A percentile compares a stretch with the other conserved stretches of the same genome.
Conservation (phyloP, 257 asterid genomes). For the Salvia rosmarinus region DNA sequence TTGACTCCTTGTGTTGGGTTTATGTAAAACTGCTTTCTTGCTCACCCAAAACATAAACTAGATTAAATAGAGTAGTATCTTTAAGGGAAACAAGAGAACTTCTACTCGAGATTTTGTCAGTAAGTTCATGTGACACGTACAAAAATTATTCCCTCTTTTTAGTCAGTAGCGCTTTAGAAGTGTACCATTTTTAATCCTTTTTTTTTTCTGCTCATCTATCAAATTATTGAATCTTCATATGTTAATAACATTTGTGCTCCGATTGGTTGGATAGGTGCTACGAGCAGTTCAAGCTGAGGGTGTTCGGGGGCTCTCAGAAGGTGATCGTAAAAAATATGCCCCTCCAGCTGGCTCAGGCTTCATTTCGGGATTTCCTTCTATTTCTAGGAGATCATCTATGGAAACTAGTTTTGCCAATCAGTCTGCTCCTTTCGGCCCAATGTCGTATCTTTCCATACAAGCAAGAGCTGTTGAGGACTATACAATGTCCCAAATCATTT, state of each 20-base stretch:
- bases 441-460: slow-evolving; percentile 84
- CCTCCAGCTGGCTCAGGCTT: slow-evolving; percentile 99
- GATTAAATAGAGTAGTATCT: slow-evolving; percentile 13
- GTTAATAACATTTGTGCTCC: slow-evolving; percentile 9
- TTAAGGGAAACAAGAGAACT: neutral
- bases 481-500: slow-evolving; percentile 80
- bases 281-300: slow-evolving; percentile 89
- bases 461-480: slow-evolving; percentile 89
- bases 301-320: slow-evolving; percentile 70
- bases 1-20: neutral
- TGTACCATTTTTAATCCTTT: neutral
- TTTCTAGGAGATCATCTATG: slow-evolving; percentile 63
- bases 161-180: slow-evolving; percentile 6
- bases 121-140: neutral
- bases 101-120: slow-evolving; percentile 24
- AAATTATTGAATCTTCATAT: neutral
- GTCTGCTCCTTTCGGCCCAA: slow-evolving; percentile 70
- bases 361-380: slow-evolving; percentile 86
- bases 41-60: slow-evolving; percentile 6
- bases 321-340: slow-evolving; percentile 75
- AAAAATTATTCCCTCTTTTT: neutral
- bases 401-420: slow-evolving; percentile 57
- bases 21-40: neutral
- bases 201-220: neutral
- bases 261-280: slow-evolving; percentile 52